A percentile compares a stretch with the other conserved stretches of the same genome.
These are phyloP conservation scores for Arthrobotrys sinensis DNA, from an alignment of 2,329 filamentous ascomycete species.

Conservation along the genomic window DNA sequence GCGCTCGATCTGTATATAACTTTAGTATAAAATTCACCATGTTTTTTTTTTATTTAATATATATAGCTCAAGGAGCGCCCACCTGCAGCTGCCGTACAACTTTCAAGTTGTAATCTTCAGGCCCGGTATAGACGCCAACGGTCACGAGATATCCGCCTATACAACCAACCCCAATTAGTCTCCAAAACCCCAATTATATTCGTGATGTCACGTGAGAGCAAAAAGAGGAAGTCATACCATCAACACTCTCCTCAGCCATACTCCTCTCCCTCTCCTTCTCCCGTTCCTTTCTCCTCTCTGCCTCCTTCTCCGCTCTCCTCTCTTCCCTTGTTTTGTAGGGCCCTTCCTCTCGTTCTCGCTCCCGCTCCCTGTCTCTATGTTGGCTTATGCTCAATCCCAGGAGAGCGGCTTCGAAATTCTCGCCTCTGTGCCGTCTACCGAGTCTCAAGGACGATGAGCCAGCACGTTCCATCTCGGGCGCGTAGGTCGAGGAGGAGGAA, in stretches of 20 bases:
- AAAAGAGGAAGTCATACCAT: slow-evolving; percentile 70
- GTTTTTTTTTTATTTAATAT: not conserved
- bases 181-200: slow-evolving; percentile 5
- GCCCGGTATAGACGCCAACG: slow-evolving; percentile 90
- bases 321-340: slow-evolving; percentile 65
- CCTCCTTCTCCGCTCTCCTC: slow-evolving; percentile 89
- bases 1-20: slow-evolving; percentile 82
- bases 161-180: slow-evolving; percentile 15
- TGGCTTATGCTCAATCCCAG: slow-evolving; percentile 62
- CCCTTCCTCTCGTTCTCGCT: slow-evolving; percentile 58
- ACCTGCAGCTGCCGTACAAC: slow-evolving; percentile 93
- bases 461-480: slow-evolving; percentile 51
- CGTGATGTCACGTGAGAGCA: slow-evolving; percentile 37
- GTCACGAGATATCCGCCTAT: slow-evolving; percentile 88
- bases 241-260: slow-evolving; percentile 90
- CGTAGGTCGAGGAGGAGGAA: slow-evolving; percentile 60
- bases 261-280: slow-evolving; percentile 90
- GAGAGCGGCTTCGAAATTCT: slow-evolving; percentile 62
- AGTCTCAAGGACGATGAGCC: slow-evolving; percentile 49
- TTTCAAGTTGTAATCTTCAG: slow-evolving; percentile 92
- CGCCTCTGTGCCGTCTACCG: slow-evolving; percentile 52
- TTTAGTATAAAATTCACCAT: slow-evolving; percentile 14
- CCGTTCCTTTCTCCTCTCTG: slow-evolving; percentile 86
- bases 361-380: slow-evolving; percentile 62
- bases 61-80: slow-evolving; percentile 64